These are phyloP conservation scores for Calocera viscosa DNA, from an alignment of 768 basidiomycete species.

Conservation along the genomic window DNA sequence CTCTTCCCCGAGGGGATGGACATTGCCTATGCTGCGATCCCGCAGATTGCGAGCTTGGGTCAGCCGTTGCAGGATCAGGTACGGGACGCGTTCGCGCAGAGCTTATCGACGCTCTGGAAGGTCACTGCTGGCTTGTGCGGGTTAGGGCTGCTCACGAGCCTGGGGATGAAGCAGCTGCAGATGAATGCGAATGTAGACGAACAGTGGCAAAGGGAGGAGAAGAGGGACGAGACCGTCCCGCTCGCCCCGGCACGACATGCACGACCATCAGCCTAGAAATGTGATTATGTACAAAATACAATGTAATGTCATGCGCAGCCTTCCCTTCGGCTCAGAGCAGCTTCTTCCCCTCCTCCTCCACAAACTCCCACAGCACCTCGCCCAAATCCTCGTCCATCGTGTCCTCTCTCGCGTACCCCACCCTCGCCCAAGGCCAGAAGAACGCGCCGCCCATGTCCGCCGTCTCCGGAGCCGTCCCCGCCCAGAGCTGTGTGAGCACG, in stretches of 20 bases:
- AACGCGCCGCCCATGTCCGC: constrained; percentile 13
- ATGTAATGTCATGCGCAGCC: no score
- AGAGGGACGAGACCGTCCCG: not conserved
- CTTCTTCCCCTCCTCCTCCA: not conserved
- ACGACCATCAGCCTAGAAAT: no score
- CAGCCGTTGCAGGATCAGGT: constrained; percentile 20
- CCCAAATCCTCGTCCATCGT: not conserved
- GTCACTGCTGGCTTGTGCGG: constrained; percentile 23
- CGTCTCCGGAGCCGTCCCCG: constrained; percentile 33
- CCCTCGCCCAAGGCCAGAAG: not conserved
- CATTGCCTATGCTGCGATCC: constrained; percentile 19
- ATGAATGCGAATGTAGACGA: constrained; percentile 25
- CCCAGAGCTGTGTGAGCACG: constrained; percentile 35
- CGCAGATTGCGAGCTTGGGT: constrained; percentile 13
- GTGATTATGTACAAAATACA: no score
- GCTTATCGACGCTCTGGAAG: constrained; percentile 26
- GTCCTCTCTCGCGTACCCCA: not conserved
- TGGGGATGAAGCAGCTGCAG: constrained; percentile 23
- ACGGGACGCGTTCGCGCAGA: constrained; percentile 23
- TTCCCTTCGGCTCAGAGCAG: no score
- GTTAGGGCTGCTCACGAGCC: constrained; percentile 23
- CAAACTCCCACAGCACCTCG: not conserved
- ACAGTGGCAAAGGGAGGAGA: constrained; percentile 21
- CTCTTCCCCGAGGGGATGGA: constrained; percentile 13
- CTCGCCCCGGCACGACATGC: no score